These are phyloP conservation scores for Russula dissimulans DNA, from an alignment of 768 basidiomycete genomes.

Conservation along the genomic window DNA sequence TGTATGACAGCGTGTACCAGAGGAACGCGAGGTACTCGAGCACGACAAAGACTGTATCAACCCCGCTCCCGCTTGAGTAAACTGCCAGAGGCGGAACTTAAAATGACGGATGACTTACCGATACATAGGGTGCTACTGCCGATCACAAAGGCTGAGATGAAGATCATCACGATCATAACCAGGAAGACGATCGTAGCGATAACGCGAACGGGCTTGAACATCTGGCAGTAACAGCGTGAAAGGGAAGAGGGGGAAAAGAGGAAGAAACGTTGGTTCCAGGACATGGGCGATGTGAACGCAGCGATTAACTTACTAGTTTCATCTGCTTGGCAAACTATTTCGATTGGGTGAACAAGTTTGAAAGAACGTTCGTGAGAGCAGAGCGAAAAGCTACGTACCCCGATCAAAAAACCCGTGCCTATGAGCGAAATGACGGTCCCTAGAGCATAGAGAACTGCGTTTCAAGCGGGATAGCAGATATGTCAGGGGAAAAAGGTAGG, in stretches of 20 bases:
- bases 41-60: conserved; percentile 63
- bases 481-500: neutral
- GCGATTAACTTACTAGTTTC: conserved; percentile 48
- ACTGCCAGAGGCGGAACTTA: neutral
- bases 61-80: neutral
- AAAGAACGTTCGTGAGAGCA: neutral
- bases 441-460: conserved; percentile 66
- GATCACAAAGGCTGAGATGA: conserved; percentile 78
- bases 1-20: conserved; percentile 84
- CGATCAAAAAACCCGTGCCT: conserved; percentile 87
- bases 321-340: conserved; percentile 67
- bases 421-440: conserved; percentile 76
- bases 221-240: conserved; percentile 35
- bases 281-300: neutral
- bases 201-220: conserved; percentile 91
- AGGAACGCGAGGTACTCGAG: conserved; percentile 86
- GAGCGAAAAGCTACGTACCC: conserved; percentile 42
- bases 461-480: too few species aligned
- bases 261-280: neutral
- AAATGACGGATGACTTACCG: conserved; percentile 33
- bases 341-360: neutral
- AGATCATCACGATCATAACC: conserved; percentile 70
- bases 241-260: neutral
- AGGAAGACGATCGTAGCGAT: conserved; percentile 74
- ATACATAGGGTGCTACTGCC: conserved; percentile 57